These are phyloP conservation scores for Capsicum chinense DNA, from an alignment of 257 asterid genomes.

Conservation along the genomic window DNA sequence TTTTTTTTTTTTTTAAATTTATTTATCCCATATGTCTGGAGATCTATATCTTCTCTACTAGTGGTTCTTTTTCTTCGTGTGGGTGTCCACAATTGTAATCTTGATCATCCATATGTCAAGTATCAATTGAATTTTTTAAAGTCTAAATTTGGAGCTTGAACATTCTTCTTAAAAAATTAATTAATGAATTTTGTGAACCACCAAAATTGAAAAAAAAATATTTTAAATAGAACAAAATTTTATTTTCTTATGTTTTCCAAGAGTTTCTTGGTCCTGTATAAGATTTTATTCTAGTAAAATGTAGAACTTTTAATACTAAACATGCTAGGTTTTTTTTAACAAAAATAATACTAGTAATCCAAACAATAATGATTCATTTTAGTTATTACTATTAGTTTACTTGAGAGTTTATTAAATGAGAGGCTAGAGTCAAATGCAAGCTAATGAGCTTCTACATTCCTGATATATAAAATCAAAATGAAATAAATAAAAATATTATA, in stretches of 20 bases:
- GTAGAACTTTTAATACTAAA: too few relatives aligned
- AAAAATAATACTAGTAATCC: too few relatives aligned
- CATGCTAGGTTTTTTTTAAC: too few relatives aligned
- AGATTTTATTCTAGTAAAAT: too few relatives aligned
- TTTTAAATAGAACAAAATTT: background rate
- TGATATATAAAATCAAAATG: too few relatives aligned
- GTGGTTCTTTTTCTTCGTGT: conserved; percentile 29
- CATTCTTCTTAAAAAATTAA: background rate
- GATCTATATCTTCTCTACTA: conserved; percentile 36
- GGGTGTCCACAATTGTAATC: conserved; percentile 22
- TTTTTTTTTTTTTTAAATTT: background rate
- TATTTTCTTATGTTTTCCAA: background rate
- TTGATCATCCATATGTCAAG: background rate
- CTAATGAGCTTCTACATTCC: too few relatives aligned
- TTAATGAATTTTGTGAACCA: background rate
- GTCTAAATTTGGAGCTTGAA: background rate
- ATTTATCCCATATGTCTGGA: conserved; percentile 24
- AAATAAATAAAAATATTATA: too few relatives aligned
- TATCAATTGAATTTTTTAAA: background rate
- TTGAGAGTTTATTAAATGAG: too few relatives aligned
- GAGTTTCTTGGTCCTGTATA: background rate
- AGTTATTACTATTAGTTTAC: too few relatives aligned
- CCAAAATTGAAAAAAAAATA: background rate
- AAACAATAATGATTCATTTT: too few relatives aligned
- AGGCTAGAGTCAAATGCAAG: too few relatives aligned